Conservation (phyloP, 129 eudicot species). For the Tanacetum coccineum region DNA sequence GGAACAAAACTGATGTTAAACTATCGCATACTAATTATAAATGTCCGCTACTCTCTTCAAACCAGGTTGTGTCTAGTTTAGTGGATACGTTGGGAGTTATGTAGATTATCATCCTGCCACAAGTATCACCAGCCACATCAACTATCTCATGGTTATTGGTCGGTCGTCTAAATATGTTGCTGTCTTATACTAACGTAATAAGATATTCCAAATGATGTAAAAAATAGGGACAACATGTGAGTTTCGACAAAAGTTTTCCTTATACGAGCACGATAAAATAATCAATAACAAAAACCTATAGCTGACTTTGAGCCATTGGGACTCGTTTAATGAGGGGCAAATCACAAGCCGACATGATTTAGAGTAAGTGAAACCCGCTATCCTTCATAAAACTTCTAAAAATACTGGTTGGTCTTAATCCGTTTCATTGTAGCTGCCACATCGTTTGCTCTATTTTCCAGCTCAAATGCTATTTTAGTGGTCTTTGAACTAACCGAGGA, state of each 20-base stretch:
- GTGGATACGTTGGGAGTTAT: too few species aligned
- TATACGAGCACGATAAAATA: not conserved
- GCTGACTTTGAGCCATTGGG: not conserved
- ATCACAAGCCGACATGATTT: slow-evolving; percentile 41
- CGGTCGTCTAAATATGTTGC: not conserved
- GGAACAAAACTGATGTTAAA: too few species aligned
- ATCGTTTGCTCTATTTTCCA: slow-evolving; percentile 94
- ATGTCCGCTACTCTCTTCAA: too few species aligned
- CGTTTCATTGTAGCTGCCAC: slow-evolving; percentile 66
- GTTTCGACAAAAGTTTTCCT: not conserved
- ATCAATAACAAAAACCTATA: not conserved
- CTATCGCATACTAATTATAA: too few species aligned
- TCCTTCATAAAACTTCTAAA: slow-evolving; percentile 69
- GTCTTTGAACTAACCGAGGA: slow-evolving; percentile 87
- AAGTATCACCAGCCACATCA: not conserved
- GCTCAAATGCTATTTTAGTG: slow-evolving; percentile 75
- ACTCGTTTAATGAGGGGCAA: not conserved
- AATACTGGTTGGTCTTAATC: slow-evolving; percentile 62
- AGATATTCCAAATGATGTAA: not conserved
- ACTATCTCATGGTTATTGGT: not conserved
- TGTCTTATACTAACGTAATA: not conserved
- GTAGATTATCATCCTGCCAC: too few species aligned
- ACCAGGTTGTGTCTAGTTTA: too few species aligned
- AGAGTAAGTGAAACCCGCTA: slow-evolving; percentile 65
- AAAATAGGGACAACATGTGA: not conserved